phyloP scores from a whole-genome alignment of 257 asterid genomes.

The Marsdenia floribunda region DNA sequence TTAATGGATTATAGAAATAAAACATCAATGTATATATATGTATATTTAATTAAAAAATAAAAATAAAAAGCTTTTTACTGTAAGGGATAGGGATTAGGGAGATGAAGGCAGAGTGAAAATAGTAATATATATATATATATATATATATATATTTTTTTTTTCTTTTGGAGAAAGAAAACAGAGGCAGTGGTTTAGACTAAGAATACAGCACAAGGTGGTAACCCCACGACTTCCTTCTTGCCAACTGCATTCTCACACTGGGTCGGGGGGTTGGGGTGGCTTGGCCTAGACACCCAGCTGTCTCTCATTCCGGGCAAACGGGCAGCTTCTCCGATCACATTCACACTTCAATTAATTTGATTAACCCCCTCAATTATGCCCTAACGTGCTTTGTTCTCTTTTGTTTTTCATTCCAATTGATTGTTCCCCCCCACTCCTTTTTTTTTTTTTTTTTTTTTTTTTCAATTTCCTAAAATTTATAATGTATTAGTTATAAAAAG shows the following conservation, averaged over 20 bases:
- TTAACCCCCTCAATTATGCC: not conserved
- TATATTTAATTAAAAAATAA: too few relatives aligned
- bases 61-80: too few relatives aligned
- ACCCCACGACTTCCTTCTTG: not conserved
- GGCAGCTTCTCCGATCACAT: conserved; percentile 4
- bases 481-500: too few relatives aligned
- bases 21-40: too few relatives aligned
- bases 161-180: not conserved
- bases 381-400: not conserved
- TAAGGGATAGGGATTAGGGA: too few relatives aligned
- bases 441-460: too few relatives aligned
- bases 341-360: not conserved
- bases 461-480: too few relatives aligned
- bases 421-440: too few relatives aligned
- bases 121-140: too few relatives aligned
- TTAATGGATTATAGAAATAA: too few relatives aligned
- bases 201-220: conserved; percentile 15
- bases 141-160: too few relatives aligned
- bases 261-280: not conserved
- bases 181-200: not conserved
- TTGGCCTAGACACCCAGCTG: conserved; percentile 4
- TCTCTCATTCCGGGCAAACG: conserved; percentile 15
- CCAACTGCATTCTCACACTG: conserved; percentile 3
- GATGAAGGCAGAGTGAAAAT: too few relatives aligned
- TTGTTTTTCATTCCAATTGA: not conserved